A percentile compares a stretch with the other conserved stretches of the same genome.
Evolutionary conservation across 2,329 filamentous ascomycete genomes (phyloP).

Genomic region (Arthrobotrys pseudoclavata): DNA sequence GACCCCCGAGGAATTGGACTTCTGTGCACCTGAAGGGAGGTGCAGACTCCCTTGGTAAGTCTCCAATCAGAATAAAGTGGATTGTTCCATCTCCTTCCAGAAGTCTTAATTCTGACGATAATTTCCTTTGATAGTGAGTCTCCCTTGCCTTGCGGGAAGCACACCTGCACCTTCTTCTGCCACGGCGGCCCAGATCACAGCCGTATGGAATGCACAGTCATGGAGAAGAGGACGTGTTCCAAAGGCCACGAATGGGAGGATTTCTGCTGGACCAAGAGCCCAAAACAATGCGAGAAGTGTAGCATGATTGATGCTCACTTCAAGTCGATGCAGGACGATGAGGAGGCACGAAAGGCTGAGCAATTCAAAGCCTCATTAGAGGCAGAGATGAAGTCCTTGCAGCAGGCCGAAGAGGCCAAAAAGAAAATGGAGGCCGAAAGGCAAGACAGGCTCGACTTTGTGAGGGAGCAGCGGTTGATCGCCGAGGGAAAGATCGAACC

Average conservation of each 20-base stretch:
- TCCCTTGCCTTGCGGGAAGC: slow-evolving; percentile 72
- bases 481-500: slow-evolving; percentile 30
- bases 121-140: slow-evolving; percentile 66
- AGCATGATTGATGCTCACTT: slow-evolving; percentile 62
- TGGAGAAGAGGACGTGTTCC: slow-evolving; percentile 68
- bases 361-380: slow-evolving; percentile 69
- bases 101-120: neutral
- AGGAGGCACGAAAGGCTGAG: slow-evolving; percentile 61
- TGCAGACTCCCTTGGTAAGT: slow-evolving; percentile 75
- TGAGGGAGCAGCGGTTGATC: slow-evolving; percentile 61
- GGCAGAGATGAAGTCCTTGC: slow-evolving; percentile 68
- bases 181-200: slow-evolving; percentile 75
- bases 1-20: slow-evolving; percentile 73
- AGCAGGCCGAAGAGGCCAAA: slow-evolving; percentile 66
- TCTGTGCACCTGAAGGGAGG: slow-evolving; percentile 77
- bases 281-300: slow-evolving; percentile 69
- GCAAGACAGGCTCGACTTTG: slow-evolving; percentile 72
- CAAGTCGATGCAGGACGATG: slow-evolving; percentile 69
- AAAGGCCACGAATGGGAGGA: slow-evolving; percentile 71
- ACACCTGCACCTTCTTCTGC: slow-evolving; percentile 74
- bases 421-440: slow-evolving; percentile 71
- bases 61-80: neutral
- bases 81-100: neutral
- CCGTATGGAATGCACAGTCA: slow-evolving; percentile 70
- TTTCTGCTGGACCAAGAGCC: slow-evolving; percentile 69